Base-by-base conservation (phyloP, 495 filamentous ascomycete genomes). In the Delitschia confertaspora region DNA sequence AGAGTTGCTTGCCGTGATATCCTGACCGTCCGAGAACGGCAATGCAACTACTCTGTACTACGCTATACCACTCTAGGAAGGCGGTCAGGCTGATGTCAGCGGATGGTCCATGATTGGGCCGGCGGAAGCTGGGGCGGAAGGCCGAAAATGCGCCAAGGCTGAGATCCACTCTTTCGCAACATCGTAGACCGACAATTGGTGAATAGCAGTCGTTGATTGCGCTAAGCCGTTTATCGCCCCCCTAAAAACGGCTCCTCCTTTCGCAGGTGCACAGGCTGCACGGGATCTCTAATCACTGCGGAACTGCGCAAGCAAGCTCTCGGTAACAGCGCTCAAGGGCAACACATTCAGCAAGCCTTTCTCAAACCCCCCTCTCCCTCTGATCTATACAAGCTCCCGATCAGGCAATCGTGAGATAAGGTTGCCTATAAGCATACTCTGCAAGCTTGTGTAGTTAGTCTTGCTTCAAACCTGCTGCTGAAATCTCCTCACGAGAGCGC, bases 41-140 rank as follows among this genome's bases (percentile, higher is more conserved):
- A n/a, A n/a, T n/a, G n/a, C 40, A 27, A n/a, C 23, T 27, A 13
- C 14, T n/a, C n/a, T 32, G 5, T 20, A 27, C 38, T 29, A 27
- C n/a, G n/a, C 40, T 34, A n/a, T n/a, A n/a, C n/a, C n/a, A n/a
- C n/a, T n/a, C n/a, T n/a, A n/a, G n/a, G n/a, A n/a, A 49, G 45
- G 45, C 37, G 45, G 37, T 41, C 9, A 36, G 38, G 30, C 19
- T 30, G 9, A 35, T 16, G 38, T 41, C 9, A 49, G 45, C 45
- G 30, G 26, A n/a, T 11, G 23, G 14, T 8, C 33, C 33, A 26
- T 35, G 23, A 46, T 44, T 44, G 41, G 41, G 10, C 43, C 26
- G 36, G 17, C 29, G 10, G 42, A 20, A 33, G 33, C 31, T 11
- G 38, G 18, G 25, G n/a, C 10, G 19, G 32, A n/a, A 16, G 32